A percentile compares a stretch with the other conserved stretches of the same genome.
Conservation (phyloP, 441 rosid species). For the Corymbia citriodora region DNA sequence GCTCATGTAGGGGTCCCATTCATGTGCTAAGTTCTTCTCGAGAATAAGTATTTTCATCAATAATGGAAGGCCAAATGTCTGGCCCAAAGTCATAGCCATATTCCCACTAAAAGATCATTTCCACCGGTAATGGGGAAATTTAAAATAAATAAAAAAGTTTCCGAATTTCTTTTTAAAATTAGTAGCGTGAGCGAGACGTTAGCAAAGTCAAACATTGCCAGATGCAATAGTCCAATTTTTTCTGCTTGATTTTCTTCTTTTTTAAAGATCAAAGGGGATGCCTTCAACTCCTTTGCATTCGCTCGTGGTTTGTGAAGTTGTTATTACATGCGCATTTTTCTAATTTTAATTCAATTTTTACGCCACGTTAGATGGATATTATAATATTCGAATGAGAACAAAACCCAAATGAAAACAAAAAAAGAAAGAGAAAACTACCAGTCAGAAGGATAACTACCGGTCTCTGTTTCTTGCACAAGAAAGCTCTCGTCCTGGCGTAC, state of each 20-base stretch:
- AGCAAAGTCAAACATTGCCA: not conserved
- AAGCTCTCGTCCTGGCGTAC: not conserved
- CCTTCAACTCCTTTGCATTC: not conserved
- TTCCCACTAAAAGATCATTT: not conserved
- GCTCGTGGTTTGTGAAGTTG: not conserved
- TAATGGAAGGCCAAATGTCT: not conserved
- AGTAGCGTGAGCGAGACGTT: not conserved
- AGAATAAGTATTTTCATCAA: not conserved
- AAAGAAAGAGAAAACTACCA: not conserved
- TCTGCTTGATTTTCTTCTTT: not conserved
- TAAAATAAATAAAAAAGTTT: not conserved
- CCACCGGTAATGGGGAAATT: not conserved
- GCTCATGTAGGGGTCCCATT: not conserved
- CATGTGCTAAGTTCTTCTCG: not conserved
- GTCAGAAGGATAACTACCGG: not conserved
- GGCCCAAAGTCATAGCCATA: not conserved
- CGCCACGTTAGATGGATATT: not conserved
- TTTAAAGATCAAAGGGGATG: not conserved
- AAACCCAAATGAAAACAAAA: not conserved
- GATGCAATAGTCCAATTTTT: not conserved
- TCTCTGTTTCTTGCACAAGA: not conserved
- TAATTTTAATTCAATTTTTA: not conserved
- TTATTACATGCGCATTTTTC: not conserved
- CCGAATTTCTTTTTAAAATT: not conserved
- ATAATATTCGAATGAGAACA: not conserved